phyloP scores from a whole-genome alignment of 495 filamentous ascomycete genomes.

The Talaromyces adpressus region DNA sequence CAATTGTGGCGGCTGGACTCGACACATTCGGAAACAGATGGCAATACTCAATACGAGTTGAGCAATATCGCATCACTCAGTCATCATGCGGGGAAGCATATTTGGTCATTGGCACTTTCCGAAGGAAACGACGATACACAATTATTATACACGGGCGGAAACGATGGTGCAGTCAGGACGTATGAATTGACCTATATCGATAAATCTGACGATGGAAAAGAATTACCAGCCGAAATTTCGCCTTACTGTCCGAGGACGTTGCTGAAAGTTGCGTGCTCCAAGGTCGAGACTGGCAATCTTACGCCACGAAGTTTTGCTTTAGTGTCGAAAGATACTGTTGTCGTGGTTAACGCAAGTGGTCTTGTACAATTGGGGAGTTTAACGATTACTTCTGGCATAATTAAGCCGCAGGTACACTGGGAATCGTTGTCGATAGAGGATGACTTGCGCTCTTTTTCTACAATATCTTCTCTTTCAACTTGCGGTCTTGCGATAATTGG shows the following conservation, averaged over 20 bases:
- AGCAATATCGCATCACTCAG: constrained; percentile 42
- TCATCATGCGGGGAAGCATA: constrained; percentile 78
- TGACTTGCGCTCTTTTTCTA: constrained; percentile 23
- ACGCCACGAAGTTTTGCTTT: constrained; percentile 58
- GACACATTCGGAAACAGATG: constrained; percentile 12
- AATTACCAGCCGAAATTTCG: not conserved
- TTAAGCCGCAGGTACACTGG: constrained; percentile 17
- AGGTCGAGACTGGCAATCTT: constrained; percentile 15
- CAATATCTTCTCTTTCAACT: constrained; percentile 21
- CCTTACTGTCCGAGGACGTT: constrained; percentile 2
- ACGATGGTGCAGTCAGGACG: constrained; percentile 59
- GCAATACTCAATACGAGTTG: constrained; percentile 32
- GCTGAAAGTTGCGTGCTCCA: constrained; percentile 17
- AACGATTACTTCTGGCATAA: constrained; percentile 10
- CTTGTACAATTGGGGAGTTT: constrained; percentile 46
- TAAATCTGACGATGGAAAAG: not conserved
- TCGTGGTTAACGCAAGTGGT: constrained; percentile 55
- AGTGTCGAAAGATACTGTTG: constrained; percentile 45
- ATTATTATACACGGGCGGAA: constrained; percentile 73
- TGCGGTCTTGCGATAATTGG: constrained; percentile 31
- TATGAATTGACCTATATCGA: constrained; percentile 12
- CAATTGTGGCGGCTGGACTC: constrained; percentile 59
- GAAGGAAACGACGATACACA: constrained; percentile 13
- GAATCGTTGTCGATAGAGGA: constrained; percentile 25
- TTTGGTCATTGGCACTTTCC: constrained; percentile 69